Conservation (phyloP, 108 stramenopile species). For the Nitzschia sp. region DNA sequence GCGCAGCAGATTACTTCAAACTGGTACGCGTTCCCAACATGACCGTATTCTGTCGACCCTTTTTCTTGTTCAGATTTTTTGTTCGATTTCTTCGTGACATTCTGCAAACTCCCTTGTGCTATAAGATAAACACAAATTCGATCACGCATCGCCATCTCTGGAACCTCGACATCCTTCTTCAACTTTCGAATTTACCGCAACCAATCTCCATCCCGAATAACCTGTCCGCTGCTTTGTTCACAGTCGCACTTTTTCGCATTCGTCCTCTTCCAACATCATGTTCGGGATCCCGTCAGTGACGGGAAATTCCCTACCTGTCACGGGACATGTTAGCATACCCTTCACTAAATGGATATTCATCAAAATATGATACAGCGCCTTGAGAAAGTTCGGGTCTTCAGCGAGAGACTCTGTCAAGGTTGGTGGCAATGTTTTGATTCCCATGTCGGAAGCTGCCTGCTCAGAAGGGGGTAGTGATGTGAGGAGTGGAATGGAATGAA, state of each 20-base stretch:
- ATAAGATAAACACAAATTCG: too few relatives aligned
- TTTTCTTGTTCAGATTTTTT: too few relatives aligned
- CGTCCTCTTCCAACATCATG: constrained; percentile 88
- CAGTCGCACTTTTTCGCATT: constrained; percentile 59
- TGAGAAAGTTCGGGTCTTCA: constrained; percentile 74
- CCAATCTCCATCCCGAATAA: too few relatives aligned
- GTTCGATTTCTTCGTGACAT: too few relatives aligned
- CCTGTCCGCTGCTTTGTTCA: constrained; percentile 1
- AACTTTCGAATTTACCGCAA: too few relatives aligned
- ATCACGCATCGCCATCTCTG: too few relatives aligned
- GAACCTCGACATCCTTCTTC: too few relatives aligned
- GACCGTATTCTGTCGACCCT: too few relatives aligned
- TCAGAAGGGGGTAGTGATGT: not conserved
- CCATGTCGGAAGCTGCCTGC: constrained; percentile 71
- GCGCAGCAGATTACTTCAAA: too few relatives aligned
- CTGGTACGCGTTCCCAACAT: too few relatives aligned
- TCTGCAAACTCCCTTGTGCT: too few relatives aligned
- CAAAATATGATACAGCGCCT: constrained; percentile 89
- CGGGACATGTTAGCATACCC: constrained; percentile 89
- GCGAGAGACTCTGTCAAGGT: constrained; percentile 72
- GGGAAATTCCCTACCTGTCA: constrained; percentile 90
- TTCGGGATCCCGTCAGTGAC: constrained; percentile 91
- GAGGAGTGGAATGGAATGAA: too few relatives aligned
- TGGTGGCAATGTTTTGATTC: constrained; percentile 76
- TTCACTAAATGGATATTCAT: constrained; percentile 95